Evolutionary conservation across 2,329 filamentous ascomycete genomes (phyloP).

Genomic region (Fusarium subtropicale): DNA sequence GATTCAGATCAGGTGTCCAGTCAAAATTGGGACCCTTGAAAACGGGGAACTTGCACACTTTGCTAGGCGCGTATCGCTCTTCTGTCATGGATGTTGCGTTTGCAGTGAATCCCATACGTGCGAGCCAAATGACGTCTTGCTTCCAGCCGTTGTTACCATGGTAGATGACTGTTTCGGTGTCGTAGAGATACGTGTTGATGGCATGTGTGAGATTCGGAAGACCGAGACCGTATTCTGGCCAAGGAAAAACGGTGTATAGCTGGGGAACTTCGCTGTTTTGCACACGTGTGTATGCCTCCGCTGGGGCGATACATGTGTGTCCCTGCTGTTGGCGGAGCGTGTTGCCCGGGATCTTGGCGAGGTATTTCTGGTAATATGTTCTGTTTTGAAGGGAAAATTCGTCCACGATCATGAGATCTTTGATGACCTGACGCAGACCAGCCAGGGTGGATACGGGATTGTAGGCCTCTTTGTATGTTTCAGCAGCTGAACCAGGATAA

Average conservation of each 20-base stretch:
- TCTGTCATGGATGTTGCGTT: constrained; percentile 10
- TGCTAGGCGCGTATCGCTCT: background rate
- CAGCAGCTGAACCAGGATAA: constrained; percentile 11
- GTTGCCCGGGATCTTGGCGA: background rate
- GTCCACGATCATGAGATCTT: constrained; percentile 7
- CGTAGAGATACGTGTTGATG: constrained; percentile 11
- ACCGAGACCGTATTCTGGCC: constrained; percentile 10
- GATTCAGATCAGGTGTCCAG: constrained; percentile 8
- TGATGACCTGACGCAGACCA: constrained; percentile 11
- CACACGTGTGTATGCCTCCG: constrained; percentile 14
- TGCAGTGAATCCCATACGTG: constrained; percentile 3
- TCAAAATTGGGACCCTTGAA: constrained; percentile 17
- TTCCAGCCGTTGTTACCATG: constrained; percentile 16
- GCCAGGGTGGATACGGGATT: background rate
- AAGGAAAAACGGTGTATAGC: constrained; percentile 3
- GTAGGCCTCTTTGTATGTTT: constrained; percentile 13
- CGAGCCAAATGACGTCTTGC: constrained; percentile 19
- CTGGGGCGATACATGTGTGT: constrained; percentile 6
- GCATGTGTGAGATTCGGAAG: constrained; percentile 11
- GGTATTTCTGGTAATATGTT: constrained; percentile 10
- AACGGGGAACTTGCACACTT: constrained; percentile 5
- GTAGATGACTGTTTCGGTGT: background rate
- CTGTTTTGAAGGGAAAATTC: constrained; percentile 10
- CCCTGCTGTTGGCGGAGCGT: constrained; percentile 9
- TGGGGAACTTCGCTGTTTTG: constrained; percentile 19